A percentile compares a stretch with the other conserved stretches of the same genome.
These are phyloP conservation scores for Sporothrix phasma DNA, from an alignment of 2,329 filamentous ascomycete species.

Conservation along the genomic window DNA sequence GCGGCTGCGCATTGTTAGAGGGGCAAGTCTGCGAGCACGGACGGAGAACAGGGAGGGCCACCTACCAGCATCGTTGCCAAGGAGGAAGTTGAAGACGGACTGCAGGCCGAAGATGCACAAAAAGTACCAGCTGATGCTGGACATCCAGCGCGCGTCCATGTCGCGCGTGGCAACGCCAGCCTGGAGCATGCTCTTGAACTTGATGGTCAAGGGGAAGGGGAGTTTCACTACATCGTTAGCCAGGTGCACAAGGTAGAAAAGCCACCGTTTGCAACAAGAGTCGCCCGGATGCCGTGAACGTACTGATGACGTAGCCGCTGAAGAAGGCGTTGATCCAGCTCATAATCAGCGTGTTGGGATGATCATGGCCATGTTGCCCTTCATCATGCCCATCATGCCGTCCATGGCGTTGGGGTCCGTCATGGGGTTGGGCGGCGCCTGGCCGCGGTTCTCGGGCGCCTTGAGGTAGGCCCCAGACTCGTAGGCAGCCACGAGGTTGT, in stretches of 20 bases:
- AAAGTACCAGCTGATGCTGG: conserved; percentile 97
- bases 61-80: conserved; percentile 89
- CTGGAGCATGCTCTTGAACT: conserved; percentile 99
- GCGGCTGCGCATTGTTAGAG: conserved; percentile 50
- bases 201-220: conserved; percentile 92
- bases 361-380: conserved; percentile 99
- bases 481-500: conserved; percentile 68
- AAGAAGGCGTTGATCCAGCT: conserved; percentile 99
- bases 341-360: conserved; percentile 99
- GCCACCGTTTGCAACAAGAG: neutral
- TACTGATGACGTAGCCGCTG: conserved; percentile 93
- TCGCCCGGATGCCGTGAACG: neutral
- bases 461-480: conserved; percentile 84
- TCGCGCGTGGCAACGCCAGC: conserved; percentile 92
- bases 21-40: neutral
- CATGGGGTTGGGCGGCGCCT: conserved; percentile 88
- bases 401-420: conserved; percentile 95
- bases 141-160: conserved; percentile 97
- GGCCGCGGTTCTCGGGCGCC: conserved; percentile 73
- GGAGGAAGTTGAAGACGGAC: conserved; percentile 91
- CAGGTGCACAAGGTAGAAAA: neutral
- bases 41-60: neutral
- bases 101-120: conserved; percentile 93
- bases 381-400: conserved; percentile 99
- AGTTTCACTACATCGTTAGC: conserved; percentile 62